Evolutionary conservation across 768 basidiomycete genomes (phyloP), one percentile per base, ranked within the genome.

Genomic region (Grammothele lineata): DNA sequence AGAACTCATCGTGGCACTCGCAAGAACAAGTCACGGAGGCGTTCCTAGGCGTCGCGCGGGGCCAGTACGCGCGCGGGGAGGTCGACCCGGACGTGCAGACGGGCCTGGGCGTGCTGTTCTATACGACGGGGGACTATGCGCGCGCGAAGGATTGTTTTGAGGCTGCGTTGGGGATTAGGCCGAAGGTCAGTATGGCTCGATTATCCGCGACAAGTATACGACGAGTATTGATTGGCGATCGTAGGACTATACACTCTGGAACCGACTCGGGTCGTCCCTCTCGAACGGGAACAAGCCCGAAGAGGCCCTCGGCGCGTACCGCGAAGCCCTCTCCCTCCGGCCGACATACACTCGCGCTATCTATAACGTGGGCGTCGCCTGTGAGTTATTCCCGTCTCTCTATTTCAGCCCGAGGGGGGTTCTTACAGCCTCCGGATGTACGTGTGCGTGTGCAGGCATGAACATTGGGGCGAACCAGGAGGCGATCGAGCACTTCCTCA

Each of bases 261-360:
- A 99, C 65, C 74, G 96, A 41, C 70, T 96, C 12, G 96, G 96
- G 5, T 96, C 94, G 2, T 91, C 87, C 4, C 74, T 99, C 21
- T 95, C 93, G 5, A 99, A 99, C 62, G 92, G 91, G 1, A 90
- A 80, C 55, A 87, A 89, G 52, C 92, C 96, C 0, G 96, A 98
- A 65, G 92, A 94, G 63, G 94, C 95, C 3, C 69, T 92, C 8
- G 87, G 86, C 14, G 88, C 86, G 12, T 96, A 99, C 63, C 77
- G 88, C 49, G 83, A 93, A 63, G 96, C 96, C 0, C 74, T 99
- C 21, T 84, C 82, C 58, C 70, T 97, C 38, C 80, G 92, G 32
- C 96, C 96, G 22, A 94, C 92, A 0, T 99, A 96, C 64, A 98
- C 96, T 1, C 83, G 96, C 10, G 96, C 94, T 9, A 90, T 97